phyloP scores from a whole-genome alignment of 805 yeast genomes.

The Nakazawaea ernobii region DNA sequence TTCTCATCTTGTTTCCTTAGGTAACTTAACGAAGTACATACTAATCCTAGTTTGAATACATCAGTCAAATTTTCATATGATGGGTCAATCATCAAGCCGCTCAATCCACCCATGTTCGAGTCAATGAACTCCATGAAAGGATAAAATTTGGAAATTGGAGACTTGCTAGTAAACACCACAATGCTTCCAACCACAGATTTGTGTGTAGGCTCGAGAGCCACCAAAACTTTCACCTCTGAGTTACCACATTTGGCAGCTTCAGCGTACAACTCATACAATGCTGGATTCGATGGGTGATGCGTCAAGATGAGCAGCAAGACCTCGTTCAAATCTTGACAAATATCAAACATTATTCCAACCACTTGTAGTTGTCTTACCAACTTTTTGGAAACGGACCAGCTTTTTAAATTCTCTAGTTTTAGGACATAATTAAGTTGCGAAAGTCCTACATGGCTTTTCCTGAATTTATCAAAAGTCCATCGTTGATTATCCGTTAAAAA shows the following conservation, averaged over 20 bases:
- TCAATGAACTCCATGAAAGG: slow-evolving; percentile 39
- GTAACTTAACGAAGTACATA: slow-evolving; percentile 49
- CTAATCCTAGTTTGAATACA: slow-evolving; percentile 49
- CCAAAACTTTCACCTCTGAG: slow-evolving; percentile 26
- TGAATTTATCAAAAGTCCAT: slow-evolving; percentile 9
- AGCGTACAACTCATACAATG: slow-evolving; percentile 17
- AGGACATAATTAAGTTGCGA: slow-evolving; percentile 24
- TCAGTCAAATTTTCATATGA: slow-evolving; percentile 46
- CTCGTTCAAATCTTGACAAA: slow-evolving; percentile 39
- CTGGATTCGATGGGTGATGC: slow-evolving; percentile 16
- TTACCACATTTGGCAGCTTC: slow-evolving; percentile 13
- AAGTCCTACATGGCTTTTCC: neutral
- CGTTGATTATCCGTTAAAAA: slow-evolving; percentile 4
- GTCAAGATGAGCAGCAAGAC: slow-evolving; percentile 34
- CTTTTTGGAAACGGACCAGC: slow-evolving; percentile 51
- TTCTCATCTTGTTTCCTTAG: slow-evolving; percentile 27
- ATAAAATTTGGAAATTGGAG: slow-evolving; percentile 38
- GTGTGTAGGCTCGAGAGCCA: slow-evolving; percentile 48
- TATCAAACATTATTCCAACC: slow-evolving; percentile 52
- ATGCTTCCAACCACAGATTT: slow-evolving; percentile 49
- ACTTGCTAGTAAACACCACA: slow-evolving; percentile 39
- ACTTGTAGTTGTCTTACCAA: slow-evolving; percentile 49
- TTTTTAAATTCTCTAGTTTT: slow-evolving; percentile 33
- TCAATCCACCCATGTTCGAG: slow-evolving; percentile 39
- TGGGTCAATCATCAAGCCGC: slow-evolving; percentile 50